Base-by-base conservation (phyloP, 2,329 filamentous ascomycete species). In the Tolypocladium nubicola region DNA sequence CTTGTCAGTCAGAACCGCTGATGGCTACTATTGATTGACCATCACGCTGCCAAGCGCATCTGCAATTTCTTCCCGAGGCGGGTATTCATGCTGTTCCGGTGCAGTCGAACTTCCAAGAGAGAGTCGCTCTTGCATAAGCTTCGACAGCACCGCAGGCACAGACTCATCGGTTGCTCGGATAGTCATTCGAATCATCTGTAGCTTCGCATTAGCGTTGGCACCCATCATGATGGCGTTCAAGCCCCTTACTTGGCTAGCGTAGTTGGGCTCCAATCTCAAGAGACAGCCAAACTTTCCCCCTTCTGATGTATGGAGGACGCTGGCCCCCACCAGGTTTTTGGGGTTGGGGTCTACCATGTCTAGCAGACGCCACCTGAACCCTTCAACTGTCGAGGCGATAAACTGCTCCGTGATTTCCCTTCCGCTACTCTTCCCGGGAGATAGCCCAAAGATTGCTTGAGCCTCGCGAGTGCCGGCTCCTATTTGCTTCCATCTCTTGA, bases 401-500 rank as follows among this genome's bases (percentile, higher is more conserved):
- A 89, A 91, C 2, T 76, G 74, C 58, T 88, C 83, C 59, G 80
- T 88, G 61, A 95, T 82, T 61, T 87, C 85, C 58, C 82, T 77
- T 14, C 79, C 78, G 14, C 61, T 56, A 19, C 78, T 79, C 35
- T 79, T 79, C 1, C 70, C 70, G 2, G 63, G 60, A 1, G 76
- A 73, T 13, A 93, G 70, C 0, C 86, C 85, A 71, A 99, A 95
- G 38, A 97, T 90, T 53, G 82, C 82, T 70, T 99, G 94, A 0
- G 89, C 86, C 72, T 99, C 95, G 37, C 95, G 83, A 1, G 92
- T 87, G 1, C 84, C 84, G 6, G 89, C 90, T 14, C 94, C 94
- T 65, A 99, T 97, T 74, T 99, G 94, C 79, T 96, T 95, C 94
- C 94, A 99, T 55, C 95, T 82, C 79, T 95, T 97, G 82, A 99